Conservation (phyloP, 371 early-diverging fungal species). For the Mortierella sp. region DNA sequence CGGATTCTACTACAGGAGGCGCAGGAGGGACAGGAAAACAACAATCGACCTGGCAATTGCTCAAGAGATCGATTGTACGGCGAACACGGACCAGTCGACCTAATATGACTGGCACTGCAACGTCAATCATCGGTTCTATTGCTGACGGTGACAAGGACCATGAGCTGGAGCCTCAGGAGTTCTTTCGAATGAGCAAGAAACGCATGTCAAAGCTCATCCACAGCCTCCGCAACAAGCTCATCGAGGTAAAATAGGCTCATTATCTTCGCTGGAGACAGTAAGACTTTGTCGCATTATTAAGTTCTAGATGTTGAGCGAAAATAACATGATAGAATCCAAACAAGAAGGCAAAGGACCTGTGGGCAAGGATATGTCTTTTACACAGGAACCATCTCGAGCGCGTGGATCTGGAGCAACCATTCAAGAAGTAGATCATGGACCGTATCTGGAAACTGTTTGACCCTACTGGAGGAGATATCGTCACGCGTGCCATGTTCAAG, state of each 20-base stretch:
- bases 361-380: conserved; percentile 40
- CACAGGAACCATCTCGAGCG: conserved; percentile 38
- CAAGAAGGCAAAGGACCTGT: conserved; percentile 49
- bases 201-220: conserved; percentile 34
- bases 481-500: conserved; percentile 53
- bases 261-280: too few relatives aligned
- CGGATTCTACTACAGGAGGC: neutral
- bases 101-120: neutral
- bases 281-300: too few relatives aligned
- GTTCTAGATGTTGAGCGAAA: too few relatives aligned
- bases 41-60: conserved; percentile 20
- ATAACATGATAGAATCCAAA: conserved; percentile 33
- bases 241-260: conserved; percentile 20
- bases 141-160: conserved; percentile 31
- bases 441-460: conserved; percentile 47
- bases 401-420: conserved; percentile 31
- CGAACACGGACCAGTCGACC: neutral
- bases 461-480: conserved; percentile 26
- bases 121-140: conserved; percentile 22
- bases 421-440: conserved; percentile 42
- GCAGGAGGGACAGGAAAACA: neutral
- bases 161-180: conserved; percentile 40
- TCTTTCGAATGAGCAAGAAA: conserved; percentile 43
- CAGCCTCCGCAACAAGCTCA: conserved; percentile 46
- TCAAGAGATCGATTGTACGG: conserved; percentile 23